A percentile compares a stretch with the other conserved stretches of the same genome.
phyloP scores from a whole-genome alignment of 2,329 filamentous ascomycete species.

The Phoma sp. region DNA sequence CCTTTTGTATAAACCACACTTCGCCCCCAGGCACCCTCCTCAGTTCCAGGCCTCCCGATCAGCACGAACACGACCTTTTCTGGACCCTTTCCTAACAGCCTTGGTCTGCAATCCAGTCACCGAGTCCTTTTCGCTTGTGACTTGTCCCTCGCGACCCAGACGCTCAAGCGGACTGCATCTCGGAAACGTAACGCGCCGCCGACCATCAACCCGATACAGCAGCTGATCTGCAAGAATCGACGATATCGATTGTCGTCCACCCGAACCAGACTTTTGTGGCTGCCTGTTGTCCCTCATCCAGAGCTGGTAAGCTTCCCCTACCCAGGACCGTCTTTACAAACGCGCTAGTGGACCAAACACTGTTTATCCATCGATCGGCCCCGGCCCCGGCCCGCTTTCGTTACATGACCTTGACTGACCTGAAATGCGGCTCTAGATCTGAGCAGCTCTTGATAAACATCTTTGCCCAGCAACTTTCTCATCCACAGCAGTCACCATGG shows the following conservation, averaged over 20 bases:
- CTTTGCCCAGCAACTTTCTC: constrained; percentile 14
- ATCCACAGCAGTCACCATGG: constrained; percentile 38
- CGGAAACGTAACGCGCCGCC: constrained; percentile 36
- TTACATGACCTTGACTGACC: constrained; percentile 41
- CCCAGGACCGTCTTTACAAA: constrained; percentile 23
- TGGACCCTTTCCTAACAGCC: constrained; percentile 25
- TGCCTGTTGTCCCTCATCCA: constrained; percentile 26
- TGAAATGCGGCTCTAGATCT: constrained; percentile 22
- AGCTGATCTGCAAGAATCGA: constrained; percentile 33
- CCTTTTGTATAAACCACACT: constrained; percentile 48
- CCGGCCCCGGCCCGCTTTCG: constrained; percentile 15
- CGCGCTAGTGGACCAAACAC: constrained; percentile 12
- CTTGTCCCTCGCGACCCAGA: constrained; percentile 37
- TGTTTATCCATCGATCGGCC: constrained; percentile 15
- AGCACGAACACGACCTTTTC: constrained; percentile 34
- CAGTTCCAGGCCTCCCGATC: constrained; percentile 45
- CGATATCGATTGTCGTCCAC: constrained; percentile 1
- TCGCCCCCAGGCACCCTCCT: constrained; percentile 40
- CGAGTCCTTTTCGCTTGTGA: constrained; percentile 26
- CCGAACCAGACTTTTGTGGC: constrained; percentile 13
- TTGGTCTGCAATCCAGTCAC: constrained; percentile 16
- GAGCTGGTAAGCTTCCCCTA: constrained; percentile 46
- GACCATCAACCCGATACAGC: constrained; percentile 27
- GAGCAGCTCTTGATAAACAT: constrained; percentile 23
- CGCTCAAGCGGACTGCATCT: constrained; percentile 31